phyloP scores from a whole-genome alignment of 2,329 filamentous ascomycete genomes.

The Aspergillus hortae region DNA sequence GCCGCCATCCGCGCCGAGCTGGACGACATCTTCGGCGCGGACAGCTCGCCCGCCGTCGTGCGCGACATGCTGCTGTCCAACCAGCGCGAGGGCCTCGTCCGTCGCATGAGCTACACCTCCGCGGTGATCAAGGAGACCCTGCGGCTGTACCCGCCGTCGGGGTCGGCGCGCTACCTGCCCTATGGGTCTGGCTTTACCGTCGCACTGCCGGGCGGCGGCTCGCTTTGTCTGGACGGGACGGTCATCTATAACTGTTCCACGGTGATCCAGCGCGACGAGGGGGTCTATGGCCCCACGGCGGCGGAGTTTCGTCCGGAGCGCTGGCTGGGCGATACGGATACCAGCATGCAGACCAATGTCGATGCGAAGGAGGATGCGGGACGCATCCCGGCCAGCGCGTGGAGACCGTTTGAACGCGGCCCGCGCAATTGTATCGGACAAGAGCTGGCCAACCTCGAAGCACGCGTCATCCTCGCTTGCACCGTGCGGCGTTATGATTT shows the following conservation, averaged over 20 bases:
- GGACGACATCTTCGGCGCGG: conserved; percentile 49
- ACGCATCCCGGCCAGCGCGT: conserved; percentile 38
- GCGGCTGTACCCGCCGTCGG: conserved; percentile 47
- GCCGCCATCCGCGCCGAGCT: conserved; percentile 48
- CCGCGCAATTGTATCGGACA: conserved; percentile 50
- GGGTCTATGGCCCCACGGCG: conserved; percentile 13
- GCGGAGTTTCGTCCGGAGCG: conserved; percentile 35
- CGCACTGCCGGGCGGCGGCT: conserved; percentile 4
- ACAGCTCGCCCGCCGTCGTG: conserved; percentile 32
- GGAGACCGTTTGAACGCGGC: conserved; percentile 49
- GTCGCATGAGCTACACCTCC: conserved; percentile 47
- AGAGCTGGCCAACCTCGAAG: conserved; percentile 47
- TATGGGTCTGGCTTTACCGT: conserved; percentile 10
- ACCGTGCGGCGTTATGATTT: conserved; percentile 14
- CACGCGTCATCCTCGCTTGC: conserved; percentile 15
- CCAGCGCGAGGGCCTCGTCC: conserved; percentile 41
- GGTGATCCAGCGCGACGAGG: conserved; percentile 16
- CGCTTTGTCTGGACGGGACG: conserved; percentile 9
- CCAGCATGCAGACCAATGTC: conserved; percentile 4
- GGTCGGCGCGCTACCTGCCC: conserved; percentile 9
- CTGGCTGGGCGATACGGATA: conserved; percentile 26
- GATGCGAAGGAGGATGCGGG: not conserved
- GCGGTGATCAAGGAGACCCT: conserved; percentile 56
- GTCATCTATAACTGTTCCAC: conserved; percentile 12
- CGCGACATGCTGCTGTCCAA: conserved; percentile 26